These are phyloP conservation scores for Phytophthora sojae DNA, from an alignment of 352 stramenopile genomes.

Conservation along the genomic window DNA sequence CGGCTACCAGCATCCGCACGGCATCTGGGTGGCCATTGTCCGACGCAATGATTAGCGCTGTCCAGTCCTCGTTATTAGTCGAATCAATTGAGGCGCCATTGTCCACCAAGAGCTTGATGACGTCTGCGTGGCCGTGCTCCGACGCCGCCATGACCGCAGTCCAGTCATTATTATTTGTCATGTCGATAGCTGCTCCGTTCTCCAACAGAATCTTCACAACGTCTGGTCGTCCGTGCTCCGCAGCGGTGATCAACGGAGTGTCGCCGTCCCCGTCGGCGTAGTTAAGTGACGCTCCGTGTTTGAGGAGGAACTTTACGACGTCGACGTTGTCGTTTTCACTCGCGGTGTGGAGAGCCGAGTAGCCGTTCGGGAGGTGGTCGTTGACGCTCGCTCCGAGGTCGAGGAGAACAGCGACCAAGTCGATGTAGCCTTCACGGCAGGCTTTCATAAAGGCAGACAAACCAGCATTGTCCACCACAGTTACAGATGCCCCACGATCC, in stretches of 20 bases:
- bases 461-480: not conserved
- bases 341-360: not conserved
- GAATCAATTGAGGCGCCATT: not conserved
- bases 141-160: slow-evolving; percentile 7
- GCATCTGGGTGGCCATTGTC: slow-evolving; percentile 1
- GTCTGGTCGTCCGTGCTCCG: not conserved
- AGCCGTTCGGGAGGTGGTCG: not conserved
- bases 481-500: not conserved
- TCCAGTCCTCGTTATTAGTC: not conserved
- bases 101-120: slow-evolving; percentile 3
- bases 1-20: not conserved
- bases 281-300: not conserved
- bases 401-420: not conserved
- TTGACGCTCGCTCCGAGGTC: not conserved
- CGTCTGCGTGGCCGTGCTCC: not conserved
- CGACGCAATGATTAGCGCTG: slow-evolving; percentile 1
- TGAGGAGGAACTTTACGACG: not conserved
- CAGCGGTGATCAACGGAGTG: slow-evolving; percentile 2
- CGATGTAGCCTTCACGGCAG: not conserved
- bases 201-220: slow-evolving; percentile 5
- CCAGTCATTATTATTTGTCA: not conserved
- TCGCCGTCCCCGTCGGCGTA: not conserved
- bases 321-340: slow-evolving; percentile 1
- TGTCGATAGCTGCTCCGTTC: not conserved
- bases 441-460: not conserved